Evolutionary conservation across 148 eudicot genomes (phyloP).

Genomic region (Spergularia marina): DNA sequence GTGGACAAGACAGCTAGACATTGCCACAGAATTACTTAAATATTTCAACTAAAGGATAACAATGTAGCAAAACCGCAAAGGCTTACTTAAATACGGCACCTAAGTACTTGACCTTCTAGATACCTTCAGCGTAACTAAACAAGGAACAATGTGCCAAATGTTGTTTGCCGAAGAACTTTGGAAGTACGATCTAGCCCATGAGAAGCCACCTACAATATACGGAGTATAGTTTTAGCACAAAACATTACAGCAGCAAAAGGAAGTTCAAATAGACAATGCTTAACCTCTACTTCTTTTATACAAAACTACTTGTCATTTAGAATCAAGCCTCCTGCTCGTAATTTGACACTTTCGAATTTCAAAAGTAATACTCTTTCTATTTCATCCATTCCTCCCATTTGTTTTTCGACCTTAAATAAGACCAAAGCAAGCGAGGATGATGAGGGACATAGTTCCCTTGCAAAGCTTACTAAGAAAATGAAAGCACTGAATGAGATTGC

Average conservation of each 20-base stretch:
- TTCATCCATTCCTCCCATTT: no score
- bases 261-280: background rate
- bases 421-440: no score
- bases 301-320: background rate
- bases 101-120: background rate
- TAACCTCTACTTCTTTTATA: background rate
- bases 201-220: constrained; percentile 64
- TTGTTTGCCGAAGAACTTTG: constrained; percentile 78
- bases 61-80: background rate
- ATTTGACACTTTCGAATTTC: background rate
- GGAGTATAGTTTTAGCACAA: background rate
- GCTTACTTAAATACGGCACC: background rate
- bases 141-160: constrained; percentile 55
- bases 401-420: background rate
- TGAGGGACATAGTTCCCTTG: background rate
- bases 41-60: background rate
- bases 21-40: background rate
- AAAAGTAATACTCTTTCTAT: background rate
- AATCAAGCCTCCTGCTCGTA: background rate
- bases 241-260: background rate
- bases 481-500: no score
- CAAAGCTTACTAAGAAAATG: background rate
- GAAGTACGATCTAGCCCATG: constrained; percentile 89
- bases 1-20: background rate
- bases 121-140: constrained; percentile 38